Conservation (phyloP, 169 alveolate genomes). For the Plasmodium yoelii region DNA sequence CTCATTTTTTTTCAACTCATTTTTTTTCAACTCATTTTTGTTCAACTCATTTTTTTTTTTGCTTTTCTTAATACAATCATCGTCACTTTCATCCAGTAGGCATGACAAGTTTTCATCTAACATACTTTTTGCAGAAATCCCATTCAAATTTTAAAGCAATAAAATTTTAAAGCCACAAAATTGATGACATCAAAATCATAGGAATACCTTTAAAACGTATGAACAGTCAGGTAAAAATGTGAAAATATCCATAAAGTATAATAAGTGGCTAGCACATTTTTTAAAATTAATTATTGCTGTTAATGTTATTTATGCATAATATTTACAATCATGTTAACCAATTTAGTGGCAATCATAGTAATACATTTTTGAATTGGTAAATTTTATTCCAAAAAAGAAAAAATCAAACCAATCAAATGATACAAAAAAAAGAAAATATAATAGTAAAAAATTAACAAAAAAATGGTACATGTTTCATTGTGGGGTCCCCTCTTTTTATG, state of each 20-base stretch:
- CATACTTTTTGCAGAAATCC: constrained; percentile 20
- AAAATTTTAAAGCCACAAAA: no score
- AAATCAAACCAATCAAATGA: no score
- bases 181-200: not conserved
- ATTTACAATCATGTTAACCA: no score
- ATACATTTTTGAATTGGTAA: no score
- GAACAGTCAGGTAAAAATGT: constrained; percentile 19
- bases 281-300: not conserved
- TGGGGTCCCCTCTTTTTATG: no score
- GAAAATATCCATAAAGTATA: constrained; percentile 5
- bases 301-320: no score
- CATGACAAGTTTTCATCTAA: constrained; percentile 76
- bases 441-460: no score
- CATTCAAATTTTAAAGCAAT: constrained; percentile 10
- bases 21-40: constrained; percentile 27
- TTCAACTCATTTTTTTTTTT: constrained; percentile 20
- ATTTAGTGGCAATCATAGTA: no score
- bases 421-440: no score
- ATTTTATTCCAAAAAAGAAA: no score
- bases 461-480: no score
- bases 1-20: constrained; percentile 18
- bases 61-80: constrained; percentile 36
- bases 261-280: constrained; percentile 11
- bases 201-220: not conserved
- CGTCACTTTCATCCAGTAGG: constrained; percentile 72